Conservation (phyloP, 108 stramenopile species). For the Nitzschia sp. region DNA sequence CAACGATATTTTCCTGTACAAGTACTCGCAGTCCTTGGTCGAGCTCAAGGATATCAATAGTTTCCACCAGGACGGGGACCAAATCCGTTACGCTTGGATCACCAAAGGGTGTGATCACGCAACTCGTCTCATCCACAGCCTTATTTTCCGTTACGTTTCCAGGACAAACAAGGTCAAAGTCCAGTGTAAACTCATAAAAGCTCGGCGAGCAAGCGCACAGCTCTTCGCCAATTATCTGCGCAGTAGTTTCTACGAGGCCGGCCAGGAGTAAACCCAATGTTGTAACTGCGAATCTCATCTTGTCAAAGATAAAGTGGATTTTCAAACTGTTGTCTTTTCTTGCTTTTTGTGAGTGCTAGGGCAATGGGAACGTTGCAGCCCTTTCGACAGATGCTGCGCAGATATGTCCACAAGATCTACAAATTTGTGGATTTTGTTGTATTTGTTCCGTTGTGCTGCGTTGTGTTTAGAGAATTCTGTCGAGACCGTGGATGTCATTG, state of each 20-base stretch:
- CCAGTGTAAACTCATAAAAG: conserved; percentile 33
- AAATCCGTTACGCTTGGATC: conserved; percentile 26
- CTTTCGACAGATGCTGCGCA: neutral
- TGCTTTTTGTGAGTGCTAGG: neutral
- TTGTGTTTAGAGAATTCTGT: neutral
- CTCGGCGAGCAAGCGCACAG: conserved; percentile 38
- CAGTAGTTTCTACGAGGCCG: neutral
- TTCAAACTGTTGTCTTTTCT: neutral
- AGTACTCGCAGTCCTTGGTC: conserved; percentile 28
- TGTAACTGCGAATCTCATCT: neutral
- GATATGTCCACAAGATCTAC: neutral
- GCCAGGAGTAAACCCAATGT: neutral
- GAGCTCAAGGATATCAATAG: conserved; percentile 39
- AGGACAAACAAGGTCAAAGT: conserved; percentile 34
- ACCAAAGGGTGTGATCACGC: conserved; percentile 30
- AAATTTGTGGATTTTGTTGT: conserved; percentile 18
- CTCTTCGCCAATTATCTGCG: conserved; percentile 19
- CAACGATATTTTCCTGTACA: conserved; percentile 13
- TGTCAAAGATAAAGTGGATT: neutral
- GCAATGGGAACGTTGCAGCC: neutral
- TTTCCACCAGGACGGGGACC: conserved; percentile 29
- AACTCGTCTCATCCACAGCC: conserved; percentile 24
- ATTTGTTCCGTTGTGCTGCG: too few species aligned
- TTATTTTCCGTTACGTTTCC: conserved; percentile 9
- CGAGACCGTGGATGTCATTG: neutral